Percentiles rank a stretch among this genome's conserved stretches.
These are phyloP conservation scores for Malus orientalis DNA, from an alignment of 306 rosid species.

Conservation along the genomic window DNA sequence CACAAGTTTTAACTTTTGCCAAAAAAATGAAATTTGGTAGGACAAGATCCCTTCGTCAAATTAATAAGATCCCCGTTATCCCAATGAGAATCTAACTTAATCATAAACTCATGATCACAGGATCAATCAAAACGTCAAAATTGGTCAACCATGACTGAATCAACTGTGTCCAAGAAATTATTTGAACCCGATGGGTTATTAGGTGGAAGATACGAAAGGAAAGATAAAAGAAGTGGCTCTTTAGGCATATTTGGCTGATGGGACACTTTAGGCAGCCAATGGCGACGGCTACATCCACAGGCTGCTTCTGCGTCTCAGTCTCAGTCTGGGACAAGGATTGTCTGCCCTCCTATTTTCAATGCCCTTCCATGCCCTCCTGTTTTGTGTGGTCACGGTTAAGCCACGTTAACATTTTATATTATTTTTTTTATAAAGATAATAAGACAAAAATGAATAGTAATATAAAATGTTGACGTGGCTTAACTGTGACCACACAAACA, in stretches of 20 bases:
- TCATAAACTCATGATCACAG: neutral
- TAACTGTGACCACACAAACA: too few species aligned
- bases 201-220: neutral
- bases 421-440: too few species aligned
- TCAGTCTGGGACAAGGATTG: too few species aligned
- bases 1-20: too few species aligned
- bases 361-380: too few species aligned
- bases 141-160: neutral
- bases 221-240: neutral
- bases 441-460: too few species aligned
- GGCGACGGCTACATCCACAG: neutral
- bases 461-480: too few species aligned
- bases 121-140: neutral
- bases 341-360: too few species aligned
- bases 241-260: slow-evolving; percentile 1
- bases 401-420: too few species aligned
- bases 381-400: too few species aligned
- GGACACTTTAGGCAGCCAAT: slow-evolving; percentile 4
- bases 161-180: neutral
- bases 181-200: neutral
- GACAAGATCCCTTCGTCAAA: neutral
- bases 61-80: neutral
- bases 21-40: too few species aligned
- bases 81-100: neutral
- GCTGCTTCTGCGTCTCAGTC: neutral